These are phyloP conservation scores for Lachnellula occidentalis DNA, from an alignment of 2,329 filamentous ascomycete species.

Conservation along the genomic window DNA sequence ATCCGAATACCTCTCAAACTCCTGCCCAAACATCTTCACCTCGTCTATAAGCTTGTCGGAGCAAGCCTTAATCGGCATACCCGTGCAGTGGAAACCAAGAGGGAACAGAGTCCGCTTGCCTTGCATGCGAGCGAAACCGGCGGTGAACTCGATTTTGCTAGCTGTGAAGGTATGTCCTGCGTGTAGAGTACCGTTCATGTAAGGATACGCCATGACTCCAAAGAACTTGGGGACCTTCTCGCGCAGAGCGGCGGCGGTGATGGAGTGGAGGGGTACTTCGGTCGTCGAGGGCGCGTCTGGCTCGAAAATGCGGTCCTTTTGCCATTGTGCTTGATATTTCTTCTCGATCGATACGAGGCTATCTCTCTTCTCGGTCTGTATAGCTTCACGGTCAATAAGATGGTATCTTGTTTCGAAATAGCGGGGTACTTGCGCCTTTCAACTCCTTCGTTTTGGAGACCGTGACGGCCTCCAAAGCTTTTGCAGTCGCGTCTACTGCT, in stretches of 20 bases:
- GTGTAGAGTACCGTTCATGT: slow-evolving; percentile 85
- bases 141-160: slow-evolving; percentile 87
- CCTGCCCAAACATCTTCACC: slow-evolving; percentile 79
- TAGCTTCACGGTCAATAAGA: slow-evolving; percentile 16
- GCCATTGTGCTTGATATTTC: slow-evolving; percentile 86
- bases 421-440: slow-evolving; percentile 44
- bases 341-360: slow-evolving; percentile 78
- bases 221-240: slow-evolving; percentile 87
- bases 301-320: slow-evolving; percentile 73
- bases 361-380: slow-evolving; percentile 79
- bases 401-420: slow-evolving; percentile 12
- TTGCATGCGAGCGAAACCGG: slow-evolving; percentile 82
- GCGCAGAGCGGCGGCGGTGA: slow-evolving; percentile 69
- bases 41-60: slow-evolving; percentile 92
- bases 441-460: slow-evolving; percentile 57
- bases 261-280: slow-evolving; percentile 71
- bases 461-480: slow-evolving; percentile 46
- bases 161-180: slow-evolving; percentile 90
- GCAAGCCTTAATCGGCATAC: slow-evolving; percentile 96
- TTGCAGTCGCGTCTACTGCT: slow-evolving; percentile 29
- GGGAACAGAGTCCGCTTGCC: slow-evolving; percentile 85
- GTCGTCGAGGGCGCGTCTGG: slow-evolving; percentile 73
- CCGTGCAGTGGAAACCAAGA: slow-evolving; percentile 91
- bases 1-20: slow-evolving; percentile 73
- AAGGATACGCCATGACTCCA: slow-evolving; percentile 70